These are phyloP conservation scores for Suillus weaverae DNA, from an alignment of 768 basidiomycete genomes.

Conservation along the genomic window DNA sequence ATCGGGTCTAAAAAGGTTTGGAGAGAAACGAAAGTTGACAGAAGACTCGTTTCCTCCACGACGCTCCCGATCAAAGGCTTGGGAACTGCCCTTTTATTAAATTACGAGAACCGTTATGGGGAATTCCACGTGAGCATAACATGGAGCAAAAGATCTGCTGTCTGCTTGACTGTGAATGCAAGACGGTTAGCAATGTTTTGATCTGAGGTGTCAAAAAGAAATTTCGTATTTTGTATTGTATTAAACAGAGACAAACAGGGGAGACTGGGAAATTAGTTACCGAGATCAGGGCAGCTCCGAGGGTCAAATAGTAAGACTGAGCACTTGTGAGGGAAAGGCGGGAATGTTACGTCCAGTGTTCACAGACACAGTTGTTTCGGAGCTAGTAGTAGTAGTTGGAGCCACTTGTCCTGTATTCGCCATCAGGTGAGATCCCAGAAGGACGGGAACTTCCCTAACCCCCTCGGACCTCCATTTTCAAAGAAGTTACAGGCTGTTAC, in stretches of 20 bases:
- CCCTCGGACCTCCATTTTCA: constrained; percentile 1
- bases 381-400: background rate
- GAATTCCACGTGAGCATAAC: constrained; percentile 1
- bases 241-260: background rate
- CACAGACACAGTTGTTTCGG: background rate
- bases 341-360: background rate
- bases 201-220: background rate
- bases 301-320: background rate
- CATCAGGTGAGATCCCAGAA: background rate
- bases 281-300: background rate
- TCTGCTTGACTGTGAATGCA: background rate
- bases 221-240: background rate
- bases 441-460: background rate
- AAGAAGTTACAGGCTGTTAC: background rate
- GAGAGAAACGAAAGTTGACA: constrained; percentile 8
- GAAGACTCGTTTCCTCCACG: constrained; percentile 25
- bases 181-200: too few relatives aligned
- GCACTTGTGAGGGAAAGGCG: background rate
- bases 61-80: constrained; percentile 20
- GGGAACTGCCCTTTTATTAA: constrained; percentile 23
- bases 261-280: background rate
- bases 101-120: constrained; percentile 26
- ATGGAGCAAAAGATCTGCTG: background rate
- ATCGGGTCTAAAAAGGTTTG: constrained; percentile 18
- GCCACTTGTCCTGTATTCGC: background rate